Conservation (phyloP, 2,329 filamentous ascomycete species). For the Cercospora zeina region DNA sequence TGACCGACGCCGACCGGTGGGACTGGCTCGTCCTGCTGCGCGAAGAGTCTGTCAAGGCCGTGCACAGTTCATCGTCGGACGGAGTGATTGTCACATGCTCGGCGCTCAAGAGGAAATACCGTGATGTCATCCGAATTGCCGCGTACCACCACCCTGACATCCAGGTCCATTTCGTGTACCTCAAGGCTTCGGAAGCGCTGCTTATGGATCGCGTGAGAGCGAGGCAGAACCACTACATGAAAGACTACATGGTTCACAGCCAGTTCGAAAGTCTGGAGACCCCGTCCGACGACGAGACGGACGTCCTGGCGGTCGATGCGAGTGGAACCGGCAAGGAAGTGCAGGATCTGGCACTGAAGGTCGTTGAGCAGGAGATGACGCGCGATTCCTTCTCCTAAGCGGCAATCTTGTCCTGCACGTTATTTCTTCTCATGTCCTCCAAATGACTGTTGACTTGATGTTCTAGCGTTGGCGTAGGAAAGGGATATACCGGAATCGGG, state of each 20-base stretch:
- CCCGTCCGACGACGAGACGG: constrained; percentile 60
- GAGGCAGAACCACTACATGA: constrained; percentile 90
- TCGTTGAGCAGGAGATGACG: constrained; percentile 44
- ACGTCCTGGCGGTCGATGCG: constrained; percentile 51
- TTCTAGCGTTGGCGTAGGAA: constrained; percentile 15
- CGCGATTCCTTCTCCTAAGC: constrained; percentile 14
- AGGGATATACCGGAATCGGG: constrained; percentile 17
- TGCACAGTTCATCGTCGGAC: constrained; percentile 33
- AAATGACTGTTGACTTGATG: neutral
- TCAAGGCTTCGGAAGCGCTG: constrained; percentile 73
- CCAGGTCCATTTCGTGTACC: constrained; percentile 83
- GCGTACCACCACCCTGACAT: constrained; percentile 49
- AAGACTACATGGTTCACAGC: constrained; percentile 89
- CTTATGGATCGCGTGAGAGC: constrained; percentile 72
- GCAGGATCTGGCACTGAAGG: constrained; percentile 42
- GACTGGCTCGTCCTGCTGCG: constrained; percentile 74
- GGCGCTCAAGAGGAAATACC: constrained; percentile 94
- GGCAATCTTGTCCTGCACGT: neutral
- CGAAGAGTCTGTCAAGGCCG: constrained; percentile 46
- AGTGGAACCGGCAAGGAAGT: constrained; percentile 46
- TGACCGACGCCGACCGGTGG: constrained; percentile 94
- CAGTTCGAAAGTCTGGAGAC: constrained; percentile 88
- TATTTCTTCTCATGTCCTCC: neutral
- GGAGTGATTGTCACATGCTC: constrained; percentile 95
- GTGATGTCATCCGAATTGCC: constrained; percentile 65